Evolutionary conservation across 2,329 filamentous ascomycete genomes (phyloP).

Genomic region (Colletotrichum destructivum): DNA sequence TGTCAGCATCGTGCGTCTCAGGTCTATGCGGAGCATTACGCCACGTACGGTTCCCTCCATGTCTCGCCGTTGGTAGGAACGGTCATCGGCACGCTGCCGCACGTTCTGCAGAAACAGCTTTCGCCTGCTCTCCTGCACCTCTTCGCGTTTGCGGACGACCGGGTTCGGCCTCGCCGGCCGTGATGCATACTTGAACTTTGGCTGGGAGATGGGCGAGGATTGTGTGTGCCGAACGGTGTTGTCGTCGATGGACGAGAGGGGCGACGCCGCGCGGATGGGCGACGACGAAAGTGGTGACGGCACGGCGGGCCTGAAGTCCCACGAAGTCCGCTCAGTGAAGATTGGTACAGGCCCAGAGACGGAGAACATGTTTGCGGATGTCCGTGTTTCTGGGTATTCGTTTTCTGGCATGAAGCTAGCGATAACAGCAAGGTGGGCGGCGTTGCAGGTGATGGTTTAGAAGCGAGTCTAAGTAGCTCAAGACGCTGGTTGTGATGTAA

Average conservation of each 20-base stretch:
- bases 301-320: slow-evolving; percentile 62
- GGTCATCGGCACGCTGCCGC: slow-evolving; percentile 72
- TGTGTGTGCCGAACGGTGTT: slow-evolving; percentile 61
- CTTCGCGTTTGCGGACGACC: slow-evolving; percentile 72
- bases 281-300: slow-evolving; percentile 74
- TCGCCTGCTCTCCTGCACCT: slow-evolving; percentile 74
- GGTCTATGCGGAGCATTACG: too few relatives aligned
- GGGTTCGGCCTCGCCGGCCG: slow-evolving; percentile 75
- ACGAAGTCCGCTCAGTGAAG: slow-evolving; percentile 58
- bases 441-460: slow-evolving; percentile 17
- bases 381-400: slow-evolving; percentile 46
- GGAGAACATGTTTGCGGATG: slow-evolving; percentile 56
- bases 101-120: slow-evolving; percentile 80
- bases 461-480: not conserved
- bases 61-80: slow-evolving; percentile 71
- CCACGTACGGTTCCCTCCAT: slow-evolving; percentile 71
- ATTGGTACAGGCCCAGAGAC: slow-evolving; percentile 57
- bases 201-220: slow-evolving; percentile 60
- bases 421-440: not conserved
- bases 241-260: slow-evolving; percentile 59
- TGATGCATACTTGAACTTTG: slow-evolving; percentile 66
- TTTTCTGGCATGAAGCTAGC: slow-evolving; percentile 51
- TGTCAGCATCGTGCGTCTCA: not conserved
- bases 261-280: slow-evolving; percentile 67
- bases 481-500: not conserved